Conservation (phyloP, 2,329 filamentous ascomycete genomes). For the Stenocarpella maydis region DNA sequence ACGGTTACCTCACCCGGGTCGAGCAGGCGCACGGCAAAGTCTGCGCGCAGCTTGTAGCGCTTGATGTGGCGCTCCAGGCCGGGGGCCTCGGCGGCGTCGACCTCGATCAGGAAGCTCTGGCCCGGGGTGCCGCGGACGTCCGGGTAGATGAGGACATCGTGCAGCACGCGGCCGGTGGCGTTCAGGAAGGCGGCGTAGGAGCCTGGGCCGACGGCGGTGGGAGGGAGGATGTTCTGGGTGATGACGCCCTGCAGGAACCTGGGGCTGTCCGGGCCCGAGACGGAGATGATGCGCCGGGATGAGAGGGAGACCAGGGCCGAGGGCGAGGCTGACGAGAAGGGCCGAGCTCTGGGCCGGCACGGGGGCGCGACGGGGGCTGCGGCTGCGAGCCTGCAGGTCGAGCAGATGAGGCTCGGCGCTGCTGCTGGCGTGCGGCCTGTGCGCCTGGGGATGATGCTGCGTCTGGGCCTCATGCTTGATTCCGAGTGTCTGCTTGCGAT, state of each 20-base stretch:
- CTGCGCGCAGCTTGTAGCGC: conserved; percentile 85
- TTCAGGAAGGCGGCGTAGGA: conserved; percentile 89
- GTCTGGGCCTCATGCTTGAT: background rate
- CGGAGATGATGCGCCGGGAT: conserved; percentile 80
- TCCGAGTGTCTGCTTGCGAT: background rate
- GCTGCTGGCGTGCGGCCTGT: background rate
- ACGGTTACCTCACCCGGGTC: conserved; percentile 71
- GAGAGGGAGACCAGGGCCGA: conserved; percentile 65
- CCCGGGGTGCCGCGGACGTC: conserved; percentile 48
- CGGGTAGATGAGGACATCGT: conserved; percentile 92
- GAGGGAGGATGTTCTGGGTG: conserved; percentile 72
- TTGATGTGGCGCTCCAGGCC: conserved; percentile 76
- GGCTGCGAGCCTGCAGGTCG: conserved; percentile 26
- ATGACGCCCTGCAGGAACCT: conserved; percentile 90
- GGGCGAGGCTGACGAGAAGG: conserved; percentile 36
- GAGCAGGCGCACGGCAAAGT: conserved; percentile 74
- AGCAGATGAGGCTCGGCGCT: conserved; percentile 29
- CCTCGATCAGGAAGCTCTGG: conserved; percentile 79
- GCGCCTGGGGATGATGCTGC: background rate
- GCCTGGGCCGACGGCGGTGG: conserved; percentile 50
- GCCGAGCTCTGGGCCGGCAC: background rate
- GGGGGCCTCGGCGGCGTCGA: conserved; percentile 73
- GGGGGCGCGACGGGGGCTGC: background rate
- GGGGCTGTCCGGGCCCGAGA: conserved; percentile 80
- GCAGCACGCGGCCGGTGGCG: conserved; percentile 81